A percentile compares a stretch with the other conserved stretches of the same genome.
Evolutionary conservation across 1,284 basidiomycete genomes (phyloP).

Genomic region (Gomphus sp.): DNA sequence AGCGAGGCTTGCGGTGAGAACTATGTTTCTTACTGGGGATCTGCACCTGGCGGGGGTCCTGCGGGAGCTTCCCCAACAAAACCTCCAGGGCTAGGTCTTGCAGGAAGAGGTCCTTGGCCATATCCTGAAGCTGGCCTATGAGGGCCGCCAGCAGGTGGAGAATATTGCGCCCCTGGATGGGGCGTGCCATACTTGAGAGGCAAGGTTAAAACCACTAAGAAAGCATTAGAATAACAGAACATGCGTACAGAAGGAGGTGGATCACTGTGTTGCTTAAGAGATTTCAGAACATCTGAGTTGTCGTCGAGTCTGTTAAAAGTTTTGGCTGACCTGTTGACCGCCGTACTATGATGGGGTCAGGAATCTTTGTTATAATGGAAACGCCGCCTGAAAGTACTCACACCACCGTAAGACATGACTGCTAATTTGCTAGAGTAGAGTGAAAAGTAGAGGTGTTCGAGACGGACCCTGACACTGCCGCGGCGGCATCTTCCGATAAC

Average conservation of each 20-base stretch:
- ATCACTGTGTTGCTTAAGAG: neutral
- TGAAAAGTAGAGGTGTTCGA: neutral
- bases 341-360: conserved; percentile 2
- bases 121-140: conserved; percentile 10
- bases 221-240: neutral
- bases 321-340: neutral
- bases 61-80: conserved; percentile 31
- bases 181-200: neutral
- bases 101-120: conserved; percentile 10
- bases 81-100: conserved; percentile 23
- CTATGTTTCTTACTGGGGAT: conserved; percentile 50
- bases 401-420: conserved; percentile 2
- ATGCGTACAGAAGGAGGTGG: neutral
- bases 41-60: conserved; percentile 54
- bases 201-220: neutral
- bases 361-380: too few relatives aligned
- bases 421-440: neutral
- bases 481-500: neutral
- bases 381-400: neutral
- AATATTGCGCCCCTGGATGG: neutral
- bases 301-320: neutral
- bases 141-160: conserved; percentile 14
- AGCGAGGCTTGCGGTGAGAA: neutral
- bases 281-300: neutral
- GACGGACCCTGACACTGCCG: neutral